Evolutionary conservation across 768 basidiomycete species (phyloP).

Genomic region (Leccinum subgranulosum): DNA sequence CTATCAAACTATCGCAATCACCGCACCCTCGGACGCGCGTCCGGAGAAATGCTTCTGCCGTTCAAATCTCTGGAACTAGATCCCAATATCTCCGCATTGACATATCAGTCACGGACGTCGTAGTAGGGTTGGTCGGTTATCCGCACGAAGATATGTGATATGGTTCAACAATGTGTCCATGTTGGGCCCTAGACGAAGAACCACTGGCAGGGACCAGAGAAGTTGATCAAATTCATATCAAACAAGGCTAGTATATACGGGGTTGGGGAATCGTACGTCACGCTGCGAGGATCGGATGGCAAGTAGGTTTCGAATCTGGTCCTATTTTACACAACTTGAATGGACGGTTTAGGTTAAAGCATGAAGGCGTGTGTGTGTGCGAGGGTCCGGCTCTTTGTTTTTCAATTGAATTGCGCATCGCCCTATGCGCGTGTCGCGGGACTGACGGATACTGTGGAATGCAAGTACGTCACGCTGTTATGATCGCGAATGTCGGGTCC

Average conservation of each 20-base stretch:
- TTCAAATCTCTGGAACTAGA: neutral
- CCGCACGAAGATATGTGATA: neutral
- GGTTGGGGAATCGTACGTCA: neutral
- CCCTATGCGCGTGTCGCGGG: neutral
- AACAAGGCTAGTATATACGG: neutral
- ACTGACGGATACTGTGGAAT: neutral
- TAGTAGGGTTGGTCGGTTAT: neutral
- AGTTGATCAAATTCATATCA: constrained; percentile 3
- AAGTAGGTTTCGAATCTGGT: neutral
- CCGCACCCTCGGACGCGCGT: neutral
- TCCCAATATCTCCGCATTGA: neutral
- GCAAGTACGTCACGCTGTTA: neutral
- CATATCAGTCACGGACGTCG: neutral
- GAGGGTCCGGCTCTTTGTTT: neutral
- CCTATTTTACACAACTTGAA: neutral
- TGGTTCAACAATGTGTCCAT: neutral
- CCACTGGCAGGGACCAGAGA: neutral
- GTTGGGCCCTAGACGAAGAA: neutral
- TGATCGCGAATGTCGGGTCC: neutral
- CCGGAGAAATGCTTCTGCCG: neutral
- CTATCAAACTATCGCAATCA: neutral
- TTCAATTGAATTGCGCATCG: neutral
- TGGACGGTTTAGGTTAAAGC: neutral
- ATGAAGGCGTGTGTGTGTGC: neutral
- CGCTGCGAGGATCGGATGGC: neutral